A percentile compares a stretch with the other conserved stretches of the same genome.
These are phyloP conservation scores for Aspergillus versicolor DNA, from an alignment of 2,329 filamentous ascomycete genomes.

Conservation along the genomic window DNA sequence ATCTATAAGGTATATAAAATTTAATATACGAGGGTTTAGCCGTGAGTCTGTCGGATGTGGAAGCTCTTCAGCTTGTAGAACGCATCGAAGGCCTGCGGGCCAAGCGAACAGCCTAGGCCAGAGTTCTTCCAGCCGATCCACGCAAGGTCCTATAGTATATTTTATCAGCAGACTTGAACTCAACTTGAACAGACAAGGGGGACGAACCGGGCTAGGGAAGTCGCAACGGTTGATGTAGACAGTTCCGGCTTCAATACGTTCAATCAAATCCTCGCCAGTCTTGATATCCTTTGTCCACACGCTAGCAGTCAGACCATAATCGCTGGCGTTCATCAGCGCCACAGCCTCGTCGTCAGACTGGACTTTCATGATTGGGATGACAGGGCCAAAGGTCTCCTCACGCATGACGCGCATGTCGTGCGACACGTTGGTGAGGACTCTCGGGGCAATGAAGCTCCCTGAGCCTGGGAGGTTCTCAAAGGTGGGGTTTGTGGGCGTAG, in stretches of 20 bases:
- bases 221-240: constrained; percentile 93
- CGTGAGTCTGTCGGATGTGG: constrained; percentile 60
- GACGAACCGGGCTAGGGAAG: constrained; percentile 76
- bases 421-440: constrained; percentile 71
- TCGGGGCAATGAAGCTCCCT: constrained; percentile 83
- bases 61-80: constrained; percentile 94
- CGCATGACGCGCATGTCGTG: constrained; percentile 85
- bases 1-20: background rate
- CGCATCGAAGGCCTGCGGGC: constrained; percentile 83
- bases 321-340: constrained; percentile 83
- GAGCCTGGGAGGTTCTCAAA: constrained; percentile 67
- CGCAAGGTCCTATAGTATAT: constrained; percentile 67
- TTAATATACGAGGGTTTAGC: background rate
- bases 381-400: constrained; percentile 89
- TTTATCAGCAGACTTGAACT: background rate
- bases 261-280: constrained; percentile 70
- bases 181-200: background rate
- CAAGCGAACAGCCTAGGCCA: constrained; percentile 81
- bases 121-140: constrained; percentile 97
- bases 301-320: constrained; percentile 86
- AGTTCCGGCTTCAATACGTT: constrained; percentile 82
- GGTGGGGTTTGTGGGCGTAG: constrained; percentile 72
- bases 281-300: constrained; percentile 87
- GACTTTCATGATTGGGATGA: constrained; percentile 85
- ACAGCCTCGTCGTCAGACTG: constrained; percentile 76